These are phyloP conservation scores for Echria macrotheca DNA, from an alignment of 495 filamentous ascomycete species.

Conservation along the genomic window DNA sequence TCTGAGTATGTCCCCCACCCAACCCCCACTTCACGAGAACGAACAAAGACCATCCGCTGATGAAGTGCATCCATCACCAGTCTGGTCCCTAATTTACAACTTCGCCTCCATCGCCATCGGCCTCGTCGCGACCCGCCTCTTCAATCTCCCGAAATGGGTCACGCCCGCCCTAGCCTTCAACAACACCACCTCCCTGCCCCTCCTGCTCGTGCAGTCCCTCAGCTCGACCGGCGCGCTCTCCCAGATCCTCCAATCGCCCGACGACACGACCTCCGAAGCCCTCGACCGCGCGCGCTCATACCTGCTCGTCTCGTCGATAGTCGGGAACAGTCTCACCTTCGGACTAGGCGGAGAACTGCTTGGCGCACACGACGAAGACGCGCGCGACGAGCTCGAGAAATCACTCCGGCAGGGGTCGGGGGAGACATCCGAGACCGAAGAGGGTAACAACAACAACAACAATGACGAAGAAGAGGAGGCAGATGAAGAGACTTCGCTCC, in stretches of 20 bases:
- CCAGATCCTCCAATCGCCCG: slow-evolving; percentile 39
- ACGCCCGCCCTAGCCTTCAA: slow-evolving; percentile 65
- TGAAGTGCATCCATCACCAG: too few relatives aligned
- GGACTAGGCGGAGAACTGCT: slow-evolving; percentile 57
- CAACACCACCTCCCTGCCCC: slow-evolving; percentile 64
- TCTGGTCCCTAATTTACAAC: slow-evolving; percentile 35
- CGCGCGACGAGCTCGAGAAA: slow-evolving; percentile 12
- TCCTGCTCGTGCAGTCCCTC: slow-evolving; percentile 60
- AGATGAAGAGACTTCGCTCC: slow-evolving; percentile 14
- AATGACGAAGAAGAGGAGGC: slow-evolving; percentile 4
- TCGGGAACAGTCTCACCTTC: slow-evolving; percentile 42
- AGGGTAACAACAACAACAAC: background rate
- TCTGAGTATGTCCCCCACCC: too few relatives aligned
- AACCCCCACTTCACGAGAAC: too few relatives aligned
- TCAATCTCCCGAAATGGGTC: slow-evolving; percentile 55
- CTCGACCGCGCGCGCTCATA: slow-evolving; percentile 62
- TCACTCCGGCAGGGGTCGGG: slow-evolving; percentile 3
- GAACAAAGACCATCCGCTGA: too few relatives aligned
- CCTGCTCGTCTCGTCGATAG: slow-evolving; percentile 52
- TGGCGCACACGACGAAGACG: slow-evolving; percentile 22
- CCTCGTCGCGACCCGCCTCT: slow-evolving; percentile 28
- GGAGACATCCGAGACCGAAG: background rate
- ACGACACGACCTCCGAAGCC: slow-evolving; percentile 45
- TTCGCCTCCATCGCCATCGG: slow-evolving; percentile 33
- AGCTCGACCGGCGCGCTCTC: slow-evolving; percentile 56